Base-by-base conservation (phyloP, 2,329 filamentous ascomycete genomes). In the Trichoderma pleuroti region DNA sequence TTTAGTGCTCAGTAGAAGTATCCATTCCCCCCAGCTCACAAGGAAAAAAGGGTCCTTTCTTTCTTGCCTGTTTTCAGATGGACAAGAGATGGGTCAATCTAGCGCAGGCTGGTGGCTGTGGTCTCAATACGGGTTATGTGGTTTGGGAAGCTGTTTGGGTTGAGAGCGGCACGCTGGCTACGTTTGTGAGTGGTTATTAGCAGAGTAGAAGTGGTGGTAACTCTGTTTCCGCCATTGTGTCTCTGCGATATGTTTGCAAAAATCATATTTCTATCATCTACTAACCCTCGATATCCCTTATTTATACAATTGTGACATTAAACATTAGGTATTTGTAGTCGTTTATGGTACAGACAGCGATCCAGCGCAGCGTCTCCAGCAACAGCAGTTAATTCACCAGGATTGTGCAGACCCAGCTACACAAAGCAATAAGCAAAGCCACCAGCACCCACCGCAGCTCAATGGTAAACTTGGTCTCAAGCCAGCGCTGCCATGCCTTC, bases 371-470 rank as follows among this genome's bases (percentile, higher is more conserved):
- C 10, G 18, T 32, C 14, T 56, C n/a, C 8, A 61, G 2, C 26
- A 56, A 8, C 42, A n/a, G 8, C 32, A 24, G 18, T 39, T 36
- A 57, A 16, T 21, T 46, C 32, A 32, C 63, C 24, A 70, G 24
- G 34, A 71, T 26, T 5, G 60, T 65, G 49, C 39, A 72, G 34
- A 68, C 16, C 71, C 72, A 70, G 70, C 67, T 66, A 26, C 54
- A 59, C 18, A 83, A 30, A 10, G 84, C 70, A 1, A 84, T 81
- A 24, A 84, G 46, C 9, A 84, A 59, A 3, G 82, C 82, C 30
- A 87, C 71, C 59, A 85, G 56, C 62, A 86, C 72, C 82, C 85
- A 86, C 84, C 84, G 86, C 21, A 84, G 71, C 76, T 86, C 84
- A 5, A 86, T 73, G 0, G 84, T 84, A 24, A 86, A 73, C 42